Base-by-base conservation (phyloP, 2,329 filamentous ascomycete genomes). In the Magnaporthales sp. region DNA sequence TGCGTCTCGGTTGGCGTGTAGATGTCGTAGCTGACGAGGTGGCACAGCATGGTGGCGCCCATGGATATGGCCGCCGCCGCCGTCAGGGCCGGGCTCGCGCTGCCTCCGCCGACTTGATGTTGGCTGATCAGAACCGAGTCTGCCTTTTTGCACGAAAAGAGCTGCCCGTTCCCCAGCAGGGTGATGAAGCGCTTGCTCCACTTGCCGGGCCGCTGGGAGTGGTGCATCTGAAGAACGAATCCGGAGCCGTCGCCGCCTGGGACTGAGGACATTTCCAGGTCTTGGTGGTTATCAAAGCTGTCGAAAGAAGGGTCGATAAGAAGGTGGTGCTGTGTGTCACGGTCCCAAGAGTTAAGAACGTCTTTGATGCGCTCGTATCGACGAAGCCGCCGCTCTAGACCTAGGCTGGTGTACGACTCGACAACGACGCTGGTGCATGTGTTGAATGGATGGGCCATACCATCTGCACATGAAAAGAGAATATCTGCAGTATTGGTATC, bases 311-410 rank as follows among this genome's bases (percentile, higher is more conserved):
- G 82, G 66, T 89, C 79, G 26, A 97, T 82, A 22, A 91, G 78
- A 15, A 98, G 81, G 8, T 84, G 82, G 72, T 96, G 95, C 71
- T 93, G 89, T 2, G 84, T 81, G 75, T 97, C 93, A 60, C 84
- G 82, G 68, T 96, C 91, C 94, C 94, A 98, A 0, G 93, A 96
- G 75, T 96, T 96, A 84, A 97, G 86, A 26, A 97, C 86, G 72
- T 97, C 92, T 68, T 92, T 87, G 32, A 98, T 85, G 69, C 87
- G 87, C 78, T 98, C 94, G 74, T 97, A 97, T 54, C 88, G 89
- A 56, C 94, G 89, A 29, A 98, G 79, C 0, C 91, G 90, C 54
- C 94, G 87, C 75, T 96, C 91, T 1, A 98, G 82, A 31, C 92
- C 92, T 0, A 95, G 83, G 61, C 88, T 84, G 24, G 83, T 80